phyloP scores from a whole-genome alignment of 2,329 filamentous ascomycete species.

The Aspergillus viridinutans region DNA sequence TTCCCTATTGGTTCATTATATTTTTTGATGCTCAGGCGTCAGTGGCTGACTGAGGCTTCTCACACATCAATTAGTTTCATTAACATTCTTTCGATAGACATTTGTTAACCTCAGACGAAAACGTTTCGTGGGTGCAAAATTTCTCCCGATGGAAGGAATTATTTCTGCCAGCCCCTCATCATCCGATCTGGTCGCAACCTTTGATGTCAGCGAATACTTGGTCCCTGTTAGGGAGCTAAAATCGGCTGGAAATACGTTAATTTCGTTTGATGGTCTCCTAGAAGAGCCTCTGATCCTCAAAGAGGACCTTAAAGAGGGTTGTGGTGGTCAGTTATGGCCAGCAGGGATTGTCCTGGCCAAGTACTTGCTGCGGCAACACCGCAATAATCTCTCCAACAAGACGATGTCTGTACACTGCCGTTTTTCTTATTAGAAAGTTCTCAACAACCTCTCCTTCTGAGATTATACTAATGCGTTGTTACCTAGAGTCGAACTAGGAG shows the following conservation, averaged over 20 bases:
- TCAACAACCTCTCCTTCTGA: neutral
- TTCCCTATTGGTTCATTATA: neutral
- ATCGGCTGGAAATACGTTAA: constrained; percentile 46
- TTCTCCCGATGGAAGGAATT: constrained; percentile 7
- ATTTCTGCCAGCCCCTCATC: constrained; percentile 11
- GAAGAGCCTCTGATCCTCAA: constrained; percentile 66
- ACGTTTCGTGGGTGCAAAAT: neutral
- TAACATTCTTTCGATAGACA: neutral
- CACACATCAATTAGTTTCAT: neutral
- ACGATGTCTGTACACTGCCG: constrained; percentile 62
- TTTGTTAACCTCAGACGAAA: neutral
- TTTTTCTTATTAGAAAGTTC: neutral
- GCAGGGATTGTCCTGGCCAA: constrained; percentile 83
- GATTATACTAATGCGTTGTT: constrained; percentile 5
- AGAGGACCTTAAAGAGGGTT: constrained; percentile 82
- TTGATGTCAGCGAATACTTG: constrained; percentile 51
- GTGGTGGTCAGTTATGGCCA: constrained; percentile 91
- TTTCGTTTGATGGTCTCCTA: constrained; percentile 71
- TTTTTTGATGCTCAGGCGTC: neutral
- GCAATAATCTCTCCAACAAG: constrained; percentile 58
- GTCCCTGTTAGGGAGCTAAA: constrained; percentile 53
- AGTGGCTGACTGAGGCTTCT: neutral
- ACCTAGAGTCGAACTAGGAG: constrained; percentile 78
- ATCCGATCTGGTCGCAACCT: constrained; percentile 25
- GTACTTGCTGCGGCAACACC: constrained; percentile 75